Base-by-base conservation (phyloP, 2,329 filamentous ascomycete genomes). In the Ophiosphaerella narmari region DNA sequence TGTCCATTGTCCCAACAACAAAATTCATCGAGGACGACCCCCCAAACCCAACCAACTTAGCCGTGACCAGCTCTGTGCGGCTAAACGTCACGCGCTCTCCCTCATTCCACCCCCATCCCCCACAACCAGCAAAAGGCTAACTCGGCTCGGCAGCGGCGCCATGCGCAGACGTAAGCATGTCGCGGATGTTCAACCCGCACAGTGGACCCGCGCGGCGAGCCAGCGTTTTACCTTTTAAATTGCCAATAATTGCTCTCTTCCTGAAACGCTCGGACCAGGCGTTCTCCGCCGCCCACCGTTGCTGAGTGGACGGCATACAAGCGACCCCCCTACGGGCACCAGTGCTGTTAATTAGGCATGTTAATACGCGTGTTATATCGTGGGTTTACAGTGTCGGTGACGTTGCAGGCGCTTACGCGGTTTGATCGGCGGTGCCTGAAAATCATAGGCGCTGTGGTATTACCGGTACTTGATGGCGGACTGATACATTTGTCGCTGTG, bases 31-130 rank as follows among this genome's bases (percentile, higher is more conserved):
- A 36, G 18, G 42, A 46, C 52, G 42, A 50, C 31, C 33, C 43
- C 26, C 33, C 54, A 48, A 42, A 48, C 46, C 60, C 60, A 60
- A 63, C 60, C 59, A 63, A 65, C 55, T 66, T 63, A 65, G 60
- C 62, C 61, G 42, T 39, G 45, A 44, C 11, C 26, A 11, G 1
- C 26, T 29, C 26, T 29, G 11, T 29, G 11, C 26, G 26, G 26
- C 26, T 29, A 29, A 29, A 29, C 26, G 6, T 21, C 18, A 21
- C 18, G 18, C 18, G 18, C 18, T 5, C 18, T 21, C 18, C 18
- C 18, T 21, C 18, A 21, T 21, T 21, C 18, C 18, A 21, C 18
- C 3, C 18, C 4, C 18, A 21, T 21, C 18, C 18, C 18, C 18
- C 18, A 21, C 18, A 2, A 21, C 18, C 18, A 21, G 18, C 18